phyloP scores from a whole-genome alignment of 2,329 filamentous ascomycete genomes.

The Monilinia polystroma region DNA sequence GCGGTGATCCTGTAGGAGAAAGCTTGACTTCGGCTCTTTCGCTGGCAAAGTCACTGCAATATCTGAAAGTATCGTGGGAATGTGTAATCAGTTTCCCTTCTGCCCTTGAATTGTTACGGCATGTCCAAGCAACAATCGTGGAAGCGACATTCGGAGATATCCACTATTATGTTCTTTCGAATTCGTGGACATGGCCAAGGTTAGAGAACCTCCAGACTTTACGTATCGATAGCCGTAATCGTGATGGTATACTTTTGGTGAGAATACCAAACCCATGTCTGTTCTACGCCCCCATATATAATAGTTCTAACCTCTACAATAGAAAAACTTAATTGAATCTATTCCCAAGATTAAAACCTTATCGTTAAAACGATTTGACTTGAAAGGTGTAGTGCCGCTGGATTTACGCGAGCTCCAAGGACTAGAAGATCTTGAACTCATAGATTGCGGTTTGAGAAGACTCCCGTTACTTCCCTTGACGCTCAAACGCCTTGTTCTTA shows the following conservation, averaged over 20 bases:
- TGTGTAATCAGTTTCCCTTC: conserved; percentile 28
- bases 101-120: conserved; percentile 26
- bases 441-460: conserved; percentile 23
- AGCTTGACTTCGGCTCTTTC: conserved; percentile 32
- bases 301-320: neutral
- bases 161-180: conserved; percentile 12
- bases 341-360: conserved; percentile 16
- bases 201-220: conserved; percentile 29
- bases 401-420: neutral
- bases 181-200: conserved; percentile 15
- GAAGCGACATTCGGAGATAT: conserved; percentile 28
- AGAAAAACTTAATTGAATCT: conserved; percentile 9
- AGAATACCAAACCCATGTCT: neutral
- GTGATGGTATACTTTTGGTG: neutral
- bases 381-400: neutral
- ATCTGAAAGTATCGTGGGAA: conserved; percentile 26
- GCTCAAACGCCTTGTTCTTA: conserved; percentile 34
- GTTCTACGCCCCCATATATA: neutral
- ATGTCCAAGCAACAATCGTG: conserved; percentile 29
- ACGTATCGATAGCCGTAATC: conserved; percentile 4
- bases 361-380: neutral
- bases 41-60: conserved; percentile 29
- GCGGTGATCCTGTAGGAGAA: conserved; percentile 32
- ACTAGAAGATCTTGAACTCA: conserved; percentile 31
- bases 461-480: conserved; percentile 35